Percentiles rank a stretch among this genome's conserved stretches.
These are phyloP conservation scores for Brettanomyces naardenensis DNA, from an alignment of 805 yeast genomes.

Conservation along the genomic window DNA sequence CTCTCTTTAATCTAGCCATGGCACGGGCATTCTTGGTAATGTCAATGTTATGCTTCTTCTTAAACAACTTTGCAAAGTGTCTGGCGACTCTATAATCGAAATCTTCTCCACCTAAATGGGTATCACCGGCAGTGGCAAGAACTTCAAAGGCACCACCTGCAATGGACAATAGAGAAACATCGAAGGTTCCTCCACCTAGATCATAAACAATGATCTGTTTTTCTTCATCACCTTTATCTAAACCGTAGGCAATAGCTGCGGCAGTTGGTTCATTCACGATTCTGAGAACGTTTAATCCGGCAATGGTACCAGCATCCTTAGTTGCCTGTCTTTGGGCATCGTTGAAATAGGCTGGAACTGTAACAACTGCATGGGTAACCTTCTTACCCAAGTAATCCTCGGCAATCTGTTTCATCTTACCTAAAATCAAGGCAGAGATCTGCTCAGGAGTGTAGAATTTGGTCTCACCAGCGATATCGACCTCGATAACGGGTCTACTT, in stretches of 20 bases:
- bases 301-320: slow-evolving; percentile 88
- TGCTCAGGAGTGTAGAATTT: slow-evolving; percentile 91
- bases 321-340: slow-evolving; percentile 95
- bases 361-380: slow-evolving; percentile 86
- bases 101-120: slow-evolving; percentile 97
- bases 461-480: slow-evolving; percentile 81
- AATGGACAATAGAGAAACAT: slow-evolving; percentile 79
- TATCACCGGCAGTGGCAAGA: slow-evolving; percentile 91
- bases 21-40: slow-evolving; percentile 77
- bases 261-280: slow-evolving; percentile 94
- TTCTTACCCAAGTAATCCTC: slow-evolving; percentile 81
- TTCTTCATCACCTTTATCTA: slow-evolving; percentile 75
- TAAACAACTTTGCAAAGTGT: slow-evolving; percentile 79
- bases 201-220: slow-evolving; percentile 88
- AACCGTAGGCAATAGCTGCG: slow-evolving; percentile 95
- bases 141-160: slow-evolving; percentile 92
- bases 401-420: slow-evolving; percentile 88
- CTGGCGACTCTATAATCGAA: slow-evolving; percentile 84
- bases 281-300: slow-evolving; percentile 82
- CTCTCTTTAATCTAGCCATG: slow-evolving; percentile 89
- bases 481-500: slow-evolving; percentile 84
- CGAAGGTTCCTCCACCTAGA: slow-evolving; percentile 97
- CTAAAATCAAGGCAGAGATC: slow-evolving; percentile 85
- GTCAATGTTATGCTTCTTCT: slow-evolving; percentile 88
- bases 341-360: slow-evolving; percentile 90